Evolutionary conservation across 352 stramenopile genomes (phyloP), one percentile per base, ranked within the genome.

Genomic region (Phytophthora sp.): DNA sequence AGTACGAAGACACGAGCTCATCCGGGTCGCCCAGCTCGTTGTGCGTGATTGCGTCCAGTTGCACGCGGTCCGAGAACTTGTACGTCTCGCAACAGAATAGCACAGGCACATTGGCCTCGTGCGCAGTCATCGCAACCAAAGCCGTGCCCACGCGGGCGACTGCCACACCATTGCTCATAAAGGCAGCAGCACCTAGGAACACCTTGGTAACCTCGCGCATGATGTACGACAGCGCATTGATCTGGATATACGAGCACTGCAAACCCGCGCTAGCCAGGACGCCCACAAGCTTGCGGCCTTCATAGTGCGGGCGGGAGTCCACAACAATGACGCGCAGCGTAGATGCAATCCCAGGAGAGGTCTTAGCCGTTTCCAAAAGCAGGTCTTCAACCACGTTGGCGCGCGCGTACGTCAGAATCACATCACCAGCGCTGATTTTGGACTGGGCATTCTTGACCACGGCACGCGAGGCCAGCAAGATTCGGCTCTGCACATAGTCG

Each of bases 21-120:
- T 97, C 89, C 10, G 96, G 90, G 82, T 99, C 86, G n/a, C 95
- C 94, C 28, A 99, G 73, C 71, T 99, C 97, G 75, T 99, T 99
- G 71, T 97, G 87, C 10, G 95, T 98, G 60, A 99, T 98, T 35
- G 91, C 95, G 66, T 99, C 97, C 32, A 99, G 79, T 74, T 99
- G 97, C 23, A 99, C 94, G 30, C 94, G 89, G 63, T 98, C 96
- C 35, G 82, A 90, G 45, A 94, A 94, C 72, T 99, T 99, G 88
- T 99, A 99, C 26, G 96, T 99, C 82, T 99, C 97, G 66, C 96
- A 98, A 64, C 94, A 98, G 37, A 99, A 97, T 12, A 99, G 84
- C 27, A 99, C 95, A 0, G 97, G 97, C 37, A 98, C 92, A 54
- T 98, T 95, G 50, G 88, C 82, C 23, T 93, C 81, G 35, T 93